Evolutionary conservation across 2,329 filamentous ascomycete genomes (phyloP).

Genomic region (Cercospora janseana): DNA sequence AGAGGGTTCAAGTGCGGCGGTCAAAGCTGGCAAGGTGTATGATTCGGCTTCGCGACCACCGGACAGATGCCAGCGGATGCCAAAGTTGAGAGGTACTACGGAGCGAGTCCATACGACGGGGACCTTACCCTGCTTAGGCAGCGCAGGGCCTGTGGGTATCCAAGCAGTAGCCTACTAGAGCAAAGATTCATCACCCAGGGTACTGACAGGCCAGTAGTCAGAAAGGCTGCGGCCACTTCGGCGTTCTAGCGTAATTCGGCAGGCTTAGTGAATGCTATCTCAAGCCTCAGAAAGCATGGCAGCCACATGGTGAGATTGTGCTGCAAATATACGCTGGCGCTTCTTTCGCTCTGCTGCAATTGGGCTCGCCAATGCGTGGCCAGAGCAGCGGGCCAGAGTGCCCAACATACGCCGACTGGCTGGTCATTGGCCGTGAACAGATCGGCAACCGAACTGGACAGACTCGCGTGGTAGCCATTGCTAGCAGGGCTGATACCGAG

Average conservation of each 20-base stretch:
- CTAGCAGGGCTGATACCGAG: slow-evolving; percentile 13
- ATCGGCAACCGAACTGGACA: slow-evolving; percentile 10
- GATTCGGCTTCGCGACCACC: slow-evolving; percentile 14
- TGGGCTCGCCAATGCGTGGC: slow-evolving; percentile 14
- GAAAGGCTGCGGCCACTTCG: slow-evolving; percentile 22
- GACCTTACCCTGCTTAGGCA: slow-evolving; percentile 14
- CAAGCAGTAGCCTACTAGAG: slow-evolving; percentile 11
- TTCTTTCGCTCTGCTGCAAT: no score
- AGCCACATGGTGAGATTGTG: neutral
- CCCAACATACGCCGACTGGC: neutral
- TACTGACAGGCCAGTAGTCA: slow-evolving; percentile 13
- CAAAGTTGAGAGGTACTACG: slow-evolving; percentile 9
- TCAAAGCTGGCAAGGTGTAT: slow-evolving; percentile 14
- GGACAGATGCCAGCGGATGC: neutral
- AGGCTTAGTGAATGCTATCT: slow-evolving; percentile 17
- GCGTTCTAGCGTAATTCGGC: slow-evolving; percentile 19
- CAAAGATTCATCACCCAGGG: slow-evolving; percentile 2
- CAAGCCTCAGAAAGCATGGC: slow-evolving; percentile 17
- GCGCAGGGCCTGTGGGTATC: slow-evolving; percentile 8
- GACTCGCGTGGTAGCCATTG: slow-evolving; percentile 12
- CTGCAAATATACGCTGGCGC: no score
- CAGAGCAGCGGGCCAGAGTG: slow-evolving; percentile 14
- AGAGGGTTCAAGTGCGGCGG: slow-evolving; percentile 29
- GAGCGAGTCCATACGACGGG: slow-evolving; percentile 4
- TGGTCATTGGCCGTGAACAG: slow-evolving; percentile 9